phyloP scores from a whole-genome alignment of 208 protist species.

The Acanthamoeba healyi region DNA sequence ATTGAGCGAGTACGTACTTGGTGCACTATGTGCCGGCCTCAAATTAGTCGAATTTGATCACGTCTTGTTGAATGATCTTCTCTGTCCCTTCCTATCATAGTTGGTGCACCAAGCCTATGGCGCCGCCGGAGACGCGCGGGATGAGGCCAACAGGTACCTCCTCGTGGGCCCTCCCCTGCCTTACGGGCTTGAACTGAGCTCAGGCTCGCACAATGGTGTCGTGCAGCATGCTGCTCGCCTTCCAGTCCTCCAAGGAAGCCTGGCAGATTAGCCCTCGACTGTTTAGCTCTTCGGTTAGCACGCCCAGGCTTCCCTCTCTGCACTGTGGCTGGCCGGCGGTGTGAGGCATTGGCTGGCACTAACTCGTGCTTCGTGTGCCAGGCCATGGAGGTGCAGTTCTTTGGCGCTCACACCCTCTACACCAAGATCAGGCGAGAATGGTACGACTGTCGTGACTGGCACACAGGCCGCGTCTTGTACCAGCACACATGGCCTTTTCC shows the following conservation, averaged over 20 bases:
- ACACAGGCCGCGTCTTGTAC: no score
- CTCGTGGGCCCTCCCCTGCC: neutral
- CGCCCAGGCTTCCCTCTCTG: neutral
- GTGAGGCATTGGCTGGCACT: neutral
- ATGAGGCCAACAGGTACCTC: conserved; percentile 2
- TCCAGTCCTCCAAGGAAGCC: conserved; percentile 35
- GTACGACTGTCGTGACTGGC: neutral
- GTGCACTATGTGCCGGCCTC: neutral
- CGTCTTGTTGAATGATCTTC: no score
- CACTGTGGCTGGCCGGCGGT: neutral
- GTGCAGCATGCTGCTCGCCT: conserved; percentile 4
- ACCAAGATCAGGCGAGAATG: conserved; percentile 38
- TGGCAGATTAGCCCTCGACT: conserved; percentile 32
- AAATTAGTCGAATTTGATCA: no score
- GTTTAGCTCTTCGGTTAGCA: neutral
- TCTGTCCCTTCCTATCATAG: neutral
- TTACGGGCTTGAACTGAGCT: no score
- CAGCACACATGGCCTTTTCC: no score
- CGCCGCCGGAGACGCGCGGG: neutral
- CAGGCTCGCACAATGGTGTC: no score
- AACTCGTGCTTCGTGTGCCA: neutral
- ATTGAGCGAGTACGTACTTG: neutral
- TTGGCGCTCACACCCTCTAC: conserved; percentile 56
- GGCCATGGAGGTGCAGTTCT: conserved; percentile 58
- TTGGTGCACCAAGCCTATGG: conserved; percentile 47